Base-by-base conservation (phyloP, 2,329 filamentous ascomycete species). In the Colletotrichum coccodes region DNA sequence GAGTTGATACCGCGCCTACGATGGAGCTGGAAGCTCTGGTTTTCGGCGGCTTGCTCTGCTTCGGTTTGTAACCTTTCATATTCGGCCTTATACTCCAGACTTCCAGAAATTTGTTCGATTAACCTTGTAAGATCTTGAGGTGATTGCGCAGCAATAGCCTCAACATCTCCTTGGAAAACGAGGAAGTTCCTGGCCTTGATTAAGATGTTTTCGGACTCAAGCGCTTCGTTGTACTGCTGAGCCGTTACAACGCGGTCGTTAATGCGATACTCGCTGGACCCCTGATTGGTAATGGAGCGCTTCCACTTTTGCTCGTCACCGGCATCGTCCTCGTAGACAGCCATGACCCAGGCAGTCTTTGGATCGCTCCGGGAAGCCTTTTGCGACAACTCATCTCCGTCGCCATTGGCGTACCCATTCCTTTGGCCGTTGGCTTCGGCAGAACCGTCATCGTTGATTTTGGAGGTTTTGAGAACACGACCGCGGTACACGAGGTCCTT, bases 141-240 rank as follows among this genome's bases (percentile, higher is more conserved):
- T 1, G 94, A 97, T 78, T 98, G 96, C 8, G 94, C 94, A 2
- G 96, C 97, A 76, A 99, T 98, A 28, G 94, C 93, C 80, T 99
- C 96, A 21, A 99, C 95, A 78, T 99, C 96, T 72, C 96, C 97
- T 80, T 99, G 96, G 79, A 99, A 99, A 40, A 99, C 96, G 6
- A 99, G 88, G 79, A 99, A 99, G 78, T 99, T 99, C 72, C 96
- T 90, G 38, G 96, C 96, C 80, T 97, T 98, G 85, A 99, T 98
- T 70, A 99, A 84, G 73, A 99, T 99, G 76, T 98, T 98, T 79
- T 99, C 95, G 23, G 90, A 86, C 79, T 99, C 96, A 16, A 99
- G 87, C 3, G 94, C 91, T 67, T 95, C 92, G 78, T 98, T 98
- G 85, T 99, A 99, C 77, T 96, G 91, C 76, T 94, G 93, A 3